Evolutionary conservation across 805 yeast genomes (phyloP).

Genomic region (Wickerhamiella bombiphila): DNA sequence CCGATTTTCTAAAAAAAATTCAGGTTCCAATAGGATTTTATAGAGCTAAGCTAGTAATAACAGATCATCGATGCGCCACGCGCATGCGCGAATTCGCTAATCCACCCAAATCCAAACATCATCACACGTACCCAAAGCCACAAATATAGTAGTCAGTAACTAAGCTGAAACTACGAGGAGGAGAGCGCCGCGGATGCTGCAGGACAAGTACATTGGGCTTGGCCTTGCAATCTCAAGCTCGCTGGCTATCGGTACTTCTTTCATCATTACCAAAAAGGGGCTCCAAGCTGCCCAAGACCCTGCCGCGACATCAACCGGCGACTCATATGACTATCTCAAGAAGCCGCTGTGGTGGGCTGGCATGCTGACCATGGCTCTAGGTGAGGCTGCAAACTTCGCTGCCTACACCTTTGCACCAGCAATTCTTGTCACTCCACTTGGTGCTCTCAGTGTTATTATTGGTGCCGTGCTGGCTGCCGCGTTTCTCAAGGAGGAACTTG

Average conservation of each 20-base stretch:
- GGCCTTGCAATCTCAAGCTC: slow-evolving; percentile 79
- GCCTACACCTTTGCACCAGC: slow-evolving; percentile 95
- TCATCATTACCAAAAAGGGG: slow-evolving; percentile 80
- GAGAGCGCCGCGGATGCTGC: too few species aligned
- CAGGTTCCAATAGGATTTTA: too few species aligned
- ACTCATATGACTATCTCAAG: slow-evolving; percentile 61
- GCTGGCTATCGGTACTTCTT: slow-evolving; percentile 78
- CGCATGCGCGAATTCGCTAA: too few species aligned
- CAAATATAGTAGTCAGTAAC: too few species aligned
- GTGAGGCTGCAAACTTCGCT: slow-evolving; percentile 84
- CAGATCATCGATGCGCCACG: too few species aligned
- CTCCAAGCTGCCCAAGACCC: slow-evolving; percentile 51
- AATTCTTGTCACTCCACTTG: slow-evolving; percentile 78
- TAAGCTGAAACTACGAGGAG: too few species aligned
- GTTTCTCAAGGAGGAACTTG: slow-evolving; percentile 73
- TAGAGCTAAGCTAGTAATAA: too few species aligned
- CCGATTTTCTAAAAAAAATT: too few species aligned
- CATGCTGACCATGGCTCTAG: slow-evolving; percentile 74
- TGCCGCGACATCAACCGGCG: slow-evolving; percentile 39
- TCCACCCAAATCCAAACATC: too few species aligned
- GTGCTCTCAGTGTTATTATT: slow-evolving; percentile 78
- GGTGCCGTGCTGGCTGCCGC: slow-evolving; percentile 84
- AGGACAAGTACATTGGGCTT: slow-evolving; percentile 79
- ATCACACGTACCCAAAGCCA: too few species aligned
- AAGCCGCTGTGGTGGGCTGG: slow-evolving; percentile 95